phyloP scores from a whole-genome alignment of 306 rosid species.

The Vigna mungo region DNA sequence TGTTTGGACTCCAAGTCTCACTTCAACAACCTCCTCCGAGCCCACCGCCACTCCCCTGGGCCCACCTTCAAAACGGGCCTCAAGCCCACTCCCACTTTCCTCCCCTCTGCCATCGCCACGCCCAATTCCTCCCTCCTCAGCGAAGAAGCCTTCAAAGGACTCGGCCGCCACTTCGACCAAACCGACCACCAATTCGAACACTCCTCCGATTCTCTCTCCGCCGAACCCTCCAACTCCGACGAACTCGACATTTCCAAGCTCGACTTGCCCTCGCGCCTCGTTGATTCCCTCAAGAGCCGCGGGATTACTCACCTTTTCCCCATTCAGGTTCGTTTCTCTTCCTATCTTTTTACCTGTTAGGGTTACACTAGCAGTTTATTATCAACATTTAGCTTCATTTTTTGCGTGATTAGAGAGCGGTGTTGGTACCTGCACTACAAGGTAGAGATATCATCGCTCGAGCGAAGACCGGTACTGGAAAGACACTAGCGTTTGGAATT shows the following conservation, averaged over 20 bases:
- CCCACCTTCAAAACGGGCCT: conserved; percentile 30
- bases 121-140: conserved; percentile 95
- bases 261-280: conserved; percentile 72
- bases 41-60: conserved; percentile 37
- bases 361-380: neutral
- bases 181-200: conserved; percentile 33
- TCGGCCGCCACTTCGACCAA: conserved; percentile 56
- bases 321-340: conserved; percentile 63
- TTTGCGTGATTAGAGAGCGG: conserved; percentile 76
- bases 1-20: conserved; percentile 63
- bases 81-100: conserved; percentile 46
- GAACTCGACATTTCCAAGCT: conserved; percentile 87
- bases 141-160: conserved; percentile 85
- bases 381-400: neutral
- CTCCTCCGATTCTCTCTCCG: conserved; percentile 47
- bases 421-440: conserved; percentile 83
- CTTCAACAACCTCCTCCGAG: conserved; percentile 56
- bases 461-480: conserved; percentile 98
- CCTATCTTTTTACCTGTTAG: neutral
- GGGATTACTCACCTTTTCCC: conserved; percentile 91
- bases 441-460: conserved; percentile 98
- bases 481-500: conserved; percentile 93
- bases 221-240: conserved; percentile 43
- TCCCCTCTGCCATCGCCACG: conserved; percentile 79
- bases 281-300: conserved; percentile 67